Conservation (phyloP, 495 filamentous ascomycete species). For the Pyronema domesticum region DNA sequence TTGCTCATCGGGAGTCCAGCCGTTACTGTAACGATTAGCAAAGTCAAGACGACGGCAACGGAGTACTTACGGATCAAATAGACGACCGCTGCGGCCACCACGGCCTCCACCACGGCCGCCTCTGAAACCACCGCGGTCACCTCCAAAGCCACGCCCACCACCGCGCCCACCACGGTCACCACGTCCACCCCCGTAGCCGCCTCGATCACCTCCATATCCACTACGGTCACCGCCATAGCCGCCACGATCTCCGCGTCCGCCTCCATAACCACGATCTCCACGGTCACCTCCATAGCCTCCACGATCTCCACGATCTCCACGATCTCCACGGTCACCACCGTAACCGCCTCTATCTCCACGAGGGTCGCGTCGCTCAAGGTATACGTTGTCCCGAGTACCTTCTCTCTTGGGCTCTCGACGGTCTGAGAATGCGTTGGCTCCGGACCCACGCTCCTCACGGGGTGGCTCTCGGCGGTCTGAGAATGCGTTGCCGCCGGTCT, state of each 20-base stretch:
- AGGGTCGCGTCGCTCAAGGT: not conserved
- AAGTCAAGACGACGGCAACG: not conserved
- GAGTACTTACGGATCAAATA: not conserved
- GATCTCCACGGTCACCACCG: slow-evolving; percentile 3
- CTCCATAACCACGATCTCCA: slow-evolving; percentile 7
- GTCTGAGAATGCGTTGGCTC: no score
- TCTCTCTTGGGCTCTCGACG: no score
- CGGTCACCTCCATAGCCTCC: slow-evolving; percentile 8
- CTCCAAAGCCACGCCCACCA: not conserved
- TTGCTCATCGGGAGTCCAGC: slow-evolving; percentile 7
- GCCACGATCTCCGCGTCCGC: not conserved
- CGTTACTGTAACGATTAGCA: slow-evolving; percentile 1
- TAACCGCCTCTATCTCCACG: slow-evolving; percentile 1
- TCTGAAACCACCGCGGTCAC: not conserved
- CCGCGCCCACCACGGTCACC: slow-evolving; percentile 3
- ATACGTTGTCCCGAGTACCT: no score
- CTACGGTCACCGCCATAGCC: not conserved
- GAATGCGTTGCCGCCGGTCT: no score
- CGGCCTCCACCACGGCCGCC: slow-evolving; percentile 1
- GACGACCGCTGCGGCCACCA: slow-evolving; percentile 2
- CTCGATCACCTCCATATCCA: slow-evolving; percentile 1
- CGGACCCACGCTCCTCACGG: no score
- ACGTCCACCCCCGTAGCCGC: slow-evolving; percentile 2
- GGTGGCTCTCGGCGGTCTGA: no score
- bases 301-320: slow-evolving; percentile 2